Percentiles rank a stretch among this genome's conserved stretches.
phyloP scores from a whole-genome alignment of 2,329 filamentous ascomycete genomes.

The Colletotrichum cuscutae region DNA sequence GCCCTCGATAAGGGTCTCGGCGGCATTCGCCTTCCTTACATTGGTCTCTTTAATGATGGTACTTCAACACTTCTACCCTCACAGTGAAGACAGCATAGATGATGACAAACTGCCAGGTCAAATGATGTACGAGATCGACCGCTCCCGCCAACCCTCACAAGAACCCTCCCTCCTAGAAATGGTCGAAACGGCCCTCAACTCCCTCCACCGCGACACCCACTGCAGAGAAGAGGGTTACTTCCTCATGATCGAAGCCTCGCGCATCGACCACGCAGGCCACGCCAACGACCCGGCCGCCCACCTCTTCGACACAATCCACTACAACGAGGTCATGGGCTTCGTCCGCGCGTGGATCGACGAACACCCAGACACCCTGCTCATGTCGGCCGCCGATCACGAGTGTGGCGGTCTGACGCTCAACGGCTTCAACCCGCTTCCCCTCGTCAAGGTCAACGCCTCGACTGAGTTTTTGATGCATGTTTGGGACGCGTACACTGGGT shows the following conservation, averaged over 20 bases:
- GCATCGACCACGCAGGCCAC: constrained; percentile 53
- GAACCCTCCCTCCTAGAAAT: constrained; percentile 53
- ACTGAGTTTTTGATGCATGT: constrained; percentile 42
- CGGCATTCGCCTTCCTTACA: constrained; percentile 45
- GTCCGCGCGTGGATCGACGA: constrained; percentile 52
- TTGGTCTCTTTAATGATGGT: constrained; percentile 51
- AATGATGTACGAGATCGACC: constrained; percentile 49
- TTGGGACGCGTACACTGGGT: constrained; percentile 42
- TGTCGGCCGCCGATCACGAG: constrained; percentile 53
- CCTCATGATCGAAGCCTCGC: constrained; percentile 51
- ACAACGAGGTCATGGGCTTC: constrained; percentile 49
- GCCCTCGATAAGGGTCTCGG: constrained; percentile 41
- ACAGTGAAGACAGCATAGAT: no score
- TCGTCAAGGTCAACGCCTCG: constrained; percentile 43
- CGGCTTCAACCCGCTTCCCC: constrained; percentile 47
- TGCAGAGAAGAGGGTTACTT: constrained; percentile 49
- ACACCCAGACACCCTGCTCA: constrained; percentile 49
- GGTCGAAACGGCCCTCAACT: constrained; percentile 49
- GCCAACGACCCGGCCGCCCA: constrained; percentile 66
- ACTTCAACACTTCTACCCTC: neutral
- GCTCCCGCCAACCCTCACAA: constrained; percentile 40
- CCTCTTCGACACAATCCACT: constrained; percentile 54
- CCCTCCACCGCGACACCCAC: constrained; percentile 46
- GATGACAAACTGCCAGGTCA: constrained; percentile 28
- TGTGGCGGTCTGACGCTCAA: constrained; percentile 51